Evolutionary conservation across 2,329 filamentous ascomycete genomes (phyloP).

Genomic region (Septoria linicola): DNA sequence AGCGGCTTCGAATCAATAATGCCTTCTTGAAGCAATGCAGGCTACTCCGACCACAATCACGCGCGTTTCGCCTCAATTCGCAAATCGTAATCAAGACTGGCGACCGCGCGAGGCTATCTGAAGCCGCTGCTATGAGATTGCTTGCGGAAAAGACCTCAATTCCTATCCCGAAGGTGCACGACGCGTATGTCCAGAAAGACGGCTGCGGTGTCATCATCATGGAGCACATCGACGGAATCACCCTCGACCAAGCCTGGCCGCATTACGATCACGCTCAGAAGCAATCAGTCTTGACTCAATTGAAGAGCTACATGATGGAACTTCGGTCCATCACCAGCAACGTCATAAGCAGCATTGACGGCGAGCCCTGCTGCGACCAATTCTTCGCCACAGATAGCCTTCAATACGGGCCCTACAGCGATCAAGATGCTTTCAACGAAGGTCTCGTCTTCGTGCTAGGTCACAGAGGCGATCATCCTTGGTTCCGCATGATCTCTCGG

Average conservation of each 20-base stretch:
- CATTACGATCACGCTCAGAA: slow-evolving; percentile 7
- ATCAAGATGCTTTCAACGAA: slow-evolving; percentile 3
- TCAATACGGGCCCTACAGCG: slow-evolving; percentile 1
- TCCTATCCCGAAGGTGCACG: slow-evolving; percentile 13
- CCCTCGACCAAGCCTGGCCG: slow-evolving; percentile 16
- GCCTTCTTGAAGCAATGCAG: slow-evolving; percentile 15
- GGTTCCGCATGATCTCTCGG: slow-evolving; percentile 9
- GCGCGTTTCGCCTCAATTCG: slow-evolving; percentile 8
- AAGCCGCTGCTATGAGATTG: slow-evolving; percentile 11
- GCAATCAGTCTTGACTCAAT: slow-evolving; percentile 2
- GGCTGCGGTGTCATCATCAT: slow-evolving; percentile 16
- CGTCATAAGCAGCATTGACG: slow-evolving; percentile 6
- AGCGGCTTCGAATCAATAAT: slow-evolving; percentile 7
- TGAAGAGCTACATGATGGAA: slow-evolving; percentile 8
- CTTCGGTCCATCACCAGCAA: slow-evolving; percentile 10
- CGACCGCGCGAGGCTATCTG: slow-evolving; percentile 2
- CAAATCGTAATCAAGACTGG: slow-evolving; percentile 9
- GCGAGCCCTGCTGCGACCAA: slow-evolving; percentile 8
- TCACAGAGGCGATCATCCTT: slow-evolving; percentile 1
- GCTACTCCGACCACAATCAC: slow-evolving; percentile 7
- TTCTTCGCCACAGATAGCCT: slow-evolving; percentile 6
- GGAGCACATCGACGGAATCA: slow-evolving; percentile 17
- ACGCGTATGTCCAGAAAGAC: slow-evolving; percentile 12
- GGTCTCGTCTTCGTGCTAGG: slow-evolving; percentile 5
- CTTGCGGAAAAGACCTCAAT: slow-evolving; percentile 9